A percentile compares a stretch with the other conserved stretches of the same genome.
These are phyloP conservation scores for Luzula sylvatica DNA, from an alignment of 176 grass and related monocot species.

Conservation along the genomic window DNA sequence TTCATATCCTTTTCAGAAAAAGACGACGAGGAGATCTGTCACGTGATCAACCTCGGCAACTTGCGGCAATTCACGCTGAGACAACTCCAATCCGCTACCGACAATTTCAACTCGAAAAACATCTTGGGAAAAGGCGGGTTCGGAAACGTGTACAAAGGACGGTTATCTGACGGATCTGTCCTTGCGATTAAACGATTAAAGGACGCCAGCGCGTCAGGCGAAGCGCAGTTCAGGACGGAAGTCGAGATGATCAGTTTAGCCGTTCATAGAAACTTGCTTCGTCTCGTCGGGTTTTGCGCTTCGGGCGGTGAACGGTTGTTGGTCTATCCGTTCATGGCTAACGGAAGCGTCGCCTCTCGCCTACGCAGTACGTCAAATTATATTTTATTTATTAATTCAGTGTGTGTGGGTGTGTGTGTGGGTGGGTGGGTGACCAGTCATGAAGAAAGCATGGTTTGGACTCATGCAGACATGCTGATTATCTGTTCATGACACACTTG, in stretches of 20 bases:
- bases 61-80: slow-evolving; percentile 60
- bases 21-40: slow-evolving; percentile 23
- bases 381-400: too few relatives aligned
- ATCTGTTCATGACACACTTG: too few relatives aligned
- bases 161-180: slow-evolving; percentile 38
- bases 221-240: slow-evolving; percentile 85
- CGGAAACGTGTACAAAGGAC: slow-evolving; percentile 77
- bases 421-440: too few relatives aligned
- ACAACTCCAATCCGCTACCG: slow-evolving; percentile 59
- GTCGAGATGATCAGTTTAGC: slow-evolving; percentile 97
- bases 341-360: slow-evolving; percentile 80
- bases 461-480: too few relatives aligned
- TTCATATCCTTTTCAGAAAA: background rate
- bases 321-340: slow-evolving; percentile 90
- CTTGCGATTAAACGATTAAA: slow-evolving; percentile 90
- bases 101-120: slow-evolving; percentile 64
- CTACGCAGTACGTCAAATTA: slow-evolving; percentile 45
- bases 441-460: too few relatives aligned
- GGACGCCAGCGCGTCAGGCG: slow-evolving; percentile 50
- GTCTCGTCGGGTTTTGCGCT: slow-evolving; percentile 75
- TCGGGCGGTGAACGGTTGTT: slow-evolving; percentile 62
- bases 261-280: slow-evolving; percentile 83
- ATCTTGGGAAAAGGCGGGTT: slow-evolving; percentile 78
- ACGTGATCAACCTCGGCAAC: slow-evolving; percentile 48
- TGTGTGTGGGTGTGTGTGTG: too few relatives aligned